A percentile compares a stretch with the other conserved stretches of the same genome.
phyloP scores from a whole-genome alignment of 2,329 filamentous ascomycete species.

The Trichoderma sp. region DNA sequence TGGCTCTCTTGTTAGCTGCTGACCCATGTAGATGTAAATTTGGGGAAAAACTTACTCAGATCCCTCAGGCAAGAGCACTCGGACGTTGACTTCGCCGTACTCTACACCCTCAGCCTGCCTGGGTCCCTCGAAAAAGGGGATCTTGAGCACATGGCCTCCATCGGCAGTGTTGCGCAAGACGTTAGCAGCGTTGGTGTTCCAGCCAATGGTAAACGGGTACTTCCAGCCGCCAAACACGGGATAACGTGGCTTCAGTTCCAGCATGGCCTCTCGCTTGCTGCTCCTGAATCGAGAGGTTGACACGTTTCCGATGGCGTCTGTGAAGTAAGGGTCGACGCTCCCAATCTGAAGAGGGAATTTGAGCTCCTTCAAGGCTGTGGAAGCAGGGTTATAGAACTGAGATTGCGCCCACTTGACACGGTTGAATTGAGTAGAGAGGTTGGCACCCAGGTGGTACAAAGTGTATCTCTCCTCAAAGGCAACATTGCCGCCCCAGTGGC shows the following conservation, averaged over 20 bases:
- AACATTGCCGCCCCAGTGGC: conserved; percentile 96
- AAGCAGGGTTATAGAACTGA: conserved; percentile 73
- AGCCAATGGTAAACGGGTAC: conserved; percentile 94
- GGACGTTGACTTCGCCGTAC: conserved; percentile 77
- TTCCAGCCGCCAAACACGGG: conserved; percentile 98
- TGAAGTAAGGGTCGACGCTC: conserved; percentile 87
- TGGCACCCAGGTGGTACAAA: conserved; percentile 81
- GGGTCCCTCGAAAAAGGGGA: conserved; percentile 91
- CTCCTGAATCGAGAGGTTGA: conserved; percentile 86
- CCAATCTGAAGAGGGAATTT: conserved; percentile 76
- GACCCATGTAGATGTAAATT: neutral
- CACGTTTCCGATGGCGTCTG: conserved; percentile 94
- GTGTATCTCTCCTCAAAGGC: conserved; percentile 94
- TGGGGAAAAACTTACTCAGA: conserved; percentile 61
- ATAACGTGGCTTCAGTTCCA: conserved; percentile 91
- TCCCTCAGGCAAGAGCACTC: conserved; percentile 87
- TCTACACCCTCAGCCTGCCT: conserved; percentile 81
- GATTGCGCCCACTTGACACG: conserved; percentile 72
- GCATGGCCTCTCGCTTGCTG: conserved; percentile 71
- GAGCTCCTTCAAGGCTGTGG: conserved; percentile 76
- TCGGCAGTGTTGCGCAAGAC: conserved; percentile 67
- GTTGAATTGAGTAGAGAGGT: conserved; percentile 69
- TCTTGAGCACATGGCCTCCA: conserved; percentile 79
- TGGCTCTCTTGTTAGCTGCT: conserved; percentile 46
- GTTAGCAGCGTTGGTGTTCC: conserved; percentile 80